Conservation (phyloP, 2,329 filamentous ascomycete genomes). For the Didymosphaeria variabile region DNA sequence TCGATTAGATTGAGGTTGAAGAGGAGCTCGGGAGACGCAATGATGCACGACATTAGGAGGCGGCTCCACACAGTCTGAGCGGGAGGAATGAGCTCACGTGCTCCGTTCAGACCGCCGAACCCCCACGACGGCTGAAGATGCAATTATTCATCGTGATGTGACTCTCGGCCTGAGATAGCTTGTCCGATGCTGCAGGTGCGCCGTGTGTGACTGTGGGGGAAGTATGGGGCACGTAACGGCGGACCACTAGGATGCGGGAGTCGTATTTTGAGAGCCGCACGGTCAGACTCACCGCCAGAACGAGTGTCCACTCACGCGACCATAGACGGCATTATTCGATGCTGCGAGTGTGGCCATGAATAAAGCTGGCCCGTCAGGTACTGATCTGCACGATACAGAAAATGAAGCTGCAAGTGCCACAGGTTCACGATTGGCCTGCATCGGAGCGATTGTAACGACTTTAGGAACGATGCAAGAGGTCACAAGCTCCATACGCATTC, state of each 20-base stretch:
- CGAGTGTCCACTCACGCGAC: not conserved
- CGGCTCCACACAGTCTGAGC: conserved; percentile 9
- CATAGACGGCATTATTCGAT: not conserved
- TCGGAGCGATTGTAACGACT: conserved; percentile 1
- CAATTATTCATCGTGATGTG: conserved; percentile 24
- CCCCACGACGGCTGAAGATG: conserved; percentile 15
- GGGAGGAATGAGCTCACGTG: conserved; percentile 21
- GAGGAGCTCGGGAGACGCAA: conserved; percentile 5
- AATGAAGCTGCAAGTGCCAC: conserved; percentile 17
- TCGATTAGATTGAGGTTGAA: not conserved
- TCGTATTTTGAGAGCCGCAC: conserved; percentile 14
- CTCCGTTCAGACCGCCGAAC: conserved; percentile 17
- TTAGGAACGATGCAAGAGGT: conserved; percentile 16
- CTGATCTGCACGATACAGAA: conserved; percentile 15
- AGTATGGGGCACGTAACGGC: conserved; percentile 15
- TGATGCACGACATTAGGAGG: conserved; percentile 25
- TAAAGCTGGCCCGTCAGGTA: conserved; percentile 18
- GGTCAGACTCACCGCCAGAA: conserved; percentile 35
- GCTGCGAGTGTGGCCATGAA: conserved; percentile 6
- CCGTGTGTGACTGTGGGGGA: conserved; percentile 32
- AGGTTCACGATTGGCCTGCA: conserved; percentile 11
- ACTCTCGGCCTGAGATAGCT: conserved; percentile 20
- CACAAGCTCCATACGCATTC: conserved; percentile 9
- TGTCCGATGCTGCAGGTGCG: conserved; percentile 38
- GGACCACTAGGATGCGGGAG: conserved; percentile 20